phyloP scores from a whole-genome alignment of 2,329 filamentous ascomycete genomes.

The Penicillium rolfsii region DNA sequence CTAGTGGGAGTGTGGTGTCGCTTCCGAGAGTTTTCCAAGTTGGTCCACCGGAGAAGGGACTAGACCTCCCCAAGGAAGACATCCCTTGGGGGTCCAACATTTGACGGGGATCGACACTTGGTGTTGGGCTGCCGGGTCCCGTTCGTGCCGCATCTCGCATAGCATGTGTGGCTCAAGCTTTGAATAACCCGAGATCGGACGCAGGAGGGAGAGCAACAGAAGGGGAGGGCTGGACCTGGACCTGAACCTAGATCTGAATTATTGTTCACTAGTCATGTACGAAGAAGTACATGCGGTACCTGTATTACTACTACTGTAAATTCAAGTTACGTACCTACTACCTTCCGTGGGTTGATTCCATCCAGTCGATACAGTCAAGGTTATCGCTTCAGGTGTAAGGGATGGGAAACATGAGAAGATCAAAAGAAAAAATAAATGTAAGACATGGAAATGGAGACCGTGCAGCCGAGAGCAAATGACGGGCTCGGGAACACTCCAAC shows the following conservation, averaged over 20 bases:
- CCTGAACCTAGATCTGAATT: neutral
- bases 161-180: conserved; percentile 20
- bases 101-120: conserved; percentile 22
- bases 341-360: neutral
- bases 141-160: conserved; percentile 28
- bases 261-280: neutral
- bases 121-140: conserved; percentile 21
- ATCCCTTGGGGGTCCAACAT: neutral
- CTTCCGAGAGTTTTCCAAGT: neutral
- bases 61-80: conserved; percentile 1
- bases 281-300: neutral
- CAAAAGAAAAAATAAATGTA: neutral
- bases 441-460: conserved; percentile 2
- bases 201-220: neutral
- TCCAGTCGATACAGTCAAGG: neutral
- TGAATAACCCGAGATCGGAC: conserved; percentile 4
- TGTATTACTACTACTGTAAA: neutral
- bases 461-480: conserved; percentile 5
- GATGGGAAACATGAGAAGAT: neutral
- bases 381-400: neutral
- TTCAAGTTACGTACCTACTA: neutral
- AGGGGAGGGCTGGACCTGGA: neutral
- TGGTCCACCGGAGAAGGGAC: conserved; percentile 3
- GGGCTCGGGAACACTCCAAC: conserved; percentile 3
- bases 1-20: no score